Percentiles rank a stretch among this genome's conserved stretches.
These are phyloP conservation scores for Magnaporthiopsis poae DNA, from an alignment of 2,329 filamentous ascomycete genomes.

Conservation along the genomic window DNA sequence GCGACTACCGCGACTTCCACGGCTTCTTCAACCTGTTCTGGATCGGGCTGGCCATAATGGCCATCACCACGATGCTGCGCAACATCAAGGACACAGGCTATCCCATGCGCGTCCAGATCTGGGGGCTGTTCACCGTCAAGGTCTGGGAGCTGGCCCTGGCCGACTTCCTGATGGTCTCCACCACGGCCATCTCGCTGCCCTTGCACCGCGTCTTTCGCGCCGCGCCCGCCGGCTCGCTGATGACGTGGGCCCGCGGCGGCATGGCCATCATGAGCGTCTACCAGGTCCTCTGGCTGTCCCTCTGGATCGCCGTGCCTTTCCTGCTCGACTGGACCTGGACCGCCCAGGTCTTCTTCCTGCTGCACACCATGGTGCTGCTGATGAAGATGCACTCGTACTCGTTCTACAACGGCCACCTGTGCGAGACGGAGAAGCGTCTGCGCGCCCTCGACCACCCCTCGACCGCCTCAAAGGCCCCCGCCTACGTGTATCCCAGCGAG, in stretches of 20 bases:
- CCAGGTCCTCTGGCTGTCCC: slow-evolving; percentile 65
- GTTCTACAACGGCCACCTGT: slow-evolving; percentile 94
- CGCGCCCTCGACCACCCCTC: slow-evolving; percentile 68
- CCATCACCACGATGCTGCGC: slow-evolving; percentile 81
- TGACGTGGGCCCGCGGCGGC: slow-evolving; percentile 71
- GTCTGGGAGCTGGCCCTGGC: slow-evolving; percentile 76
- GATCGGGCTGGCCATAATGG: slow-evolving; percentile 95
- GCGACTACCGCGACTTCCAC: slow-evolving; percentile 83
- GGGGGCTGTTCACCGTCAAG: slow-evolving; percentile 78
- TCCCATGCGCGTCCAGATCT: slow-evolving; percentile 75
- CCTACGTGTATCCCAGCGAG: slow-evolving; percentile 63
- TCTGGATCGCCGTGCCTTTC: slow-evolving; percentile 83
- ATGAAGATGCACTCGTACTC: slow-evolving; percentile 99
- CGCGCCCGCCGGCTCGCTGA: slow-evolving; percentile 35
- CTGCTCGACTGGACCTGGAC: slow-evolving; percentile 90
- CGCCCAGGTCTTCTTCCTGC: slow-evolving; percentile 83
- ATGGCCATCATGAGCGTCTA: slow-evolving; percentile 74
- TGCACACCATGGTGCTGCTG: slow-evolving; percentile 81
- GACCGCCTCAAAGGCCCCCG: slow-evolving; percentile 57
- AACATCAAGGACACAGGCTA: slow-evolving; percentile 91
- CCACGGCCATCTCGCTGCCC: slow-evolving; percentile 60
- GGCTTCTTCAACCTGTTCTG: slow-evolving; percentile 98
- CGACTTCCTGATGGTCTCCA: slow-evolving; percentile 76
- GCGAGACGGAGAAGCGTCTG: slow-evolving; percentile 73
- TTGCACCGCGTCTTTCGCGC: slow-evolving; percentile 59